Evolutionary conservation across 768 basidiomycete species (phyloP), one percentile per base, ranked within the genome.

Genomic region (Leccinum rimulosum): DNA sequence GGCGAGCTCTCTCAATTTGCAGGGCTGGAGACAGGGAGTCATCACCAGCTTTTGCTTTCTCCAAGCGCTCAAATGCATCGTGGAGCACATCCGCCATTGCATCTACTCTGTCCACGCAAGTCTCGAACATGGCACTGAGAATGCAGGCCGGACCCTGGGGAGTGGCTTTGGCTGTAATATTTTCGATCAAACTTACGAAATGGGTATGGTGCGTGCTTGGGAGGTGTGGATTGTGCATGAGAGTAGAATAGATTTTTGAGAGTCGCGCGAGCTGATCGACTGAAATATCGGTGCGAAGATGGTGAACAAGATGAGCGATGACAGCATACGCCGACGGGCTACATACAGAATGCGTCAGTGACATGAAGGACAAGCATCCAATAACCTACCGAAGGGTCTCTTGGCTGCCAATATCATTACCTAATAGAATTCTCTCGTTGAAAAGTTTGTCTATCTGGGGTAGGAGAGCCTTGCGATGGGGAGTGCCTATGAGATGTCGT

Each of bases 231-330:
- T 97, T 94, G 75, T 98, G 96, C 52, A 97, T 83, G 68, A 93
- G 86, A 52, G 87, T 85, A 1, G 94, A 91, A 71, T 92, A 97
- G 55, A 91, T 84, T 65, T 89, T 85, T 27, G 94, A 85, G 57
- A 96, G 84, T 17, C 84, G 84, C 4, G 84, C 79, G 19, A 98
- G 77, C 67, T 96, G 95, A 9, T 82, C 73, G 5, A 88, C 79
- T 2, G 85, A 84, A 40, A 98, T 83, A 19, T 98, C 95, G 49
- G 78, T 80, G 53, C 93, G 89, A 58, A 95, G 82, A 68, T 97
- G 93, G 69, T 98, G 95, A 56, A 97, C 87, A 11, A 98, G 82
- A 73, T 99, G 97, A 33, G 94, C 94, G 6, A 96, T 84, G 50
- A 92, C 89, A 59, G 87, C 88, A 74, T 94, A 95, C 3, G 91